Percentiles rank a stretch among this genome's conserved stretches.
Evolutionary conservation across 2,329 filamentous ascomycete genomes (phyloP).

Genomic region (Alternaria consortialis): DNA sequence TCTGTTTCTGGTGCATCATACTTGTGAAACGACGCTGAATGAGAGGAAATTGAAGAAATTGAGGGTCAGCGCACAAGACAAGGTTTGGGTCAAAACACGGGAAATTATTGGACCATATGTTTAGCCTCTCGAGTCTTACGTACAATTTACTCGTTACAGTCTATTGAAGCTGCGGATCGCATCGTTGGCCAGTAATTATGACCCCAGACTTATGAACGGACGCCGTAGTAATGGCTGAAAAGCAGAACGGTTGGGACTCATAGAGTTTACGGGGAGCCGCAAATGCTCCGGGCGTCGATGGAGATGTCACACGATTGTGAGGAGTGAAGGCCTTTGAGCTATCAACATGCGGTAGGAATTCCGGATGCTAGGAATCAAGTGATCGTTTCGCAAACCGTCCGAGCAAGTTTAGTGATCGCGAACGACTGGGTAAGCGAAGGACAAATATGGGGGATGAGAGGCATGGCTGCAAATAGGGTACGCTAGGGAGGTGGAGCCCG

Average conservation of each 20-base stretch:
- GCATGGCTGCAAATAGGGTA: constrained; percentile 4
- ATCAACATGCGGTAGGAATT: neutral
- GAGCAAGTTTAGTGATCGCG: neutral
- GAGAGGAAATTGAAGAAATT: neutral
- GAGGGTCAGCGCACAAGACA: neutral
- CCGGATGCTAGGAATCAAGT: too few species aligned
- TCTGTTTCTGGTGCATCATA: constrained; percentile 1
- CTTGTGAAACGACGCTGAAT: neutral
- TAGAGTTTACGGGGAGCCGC: neutral
- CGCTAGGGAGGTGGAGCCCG: constrained; percentile 12
- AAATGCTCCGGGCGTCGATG: neutral
- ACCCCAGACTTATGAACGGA: neutral
- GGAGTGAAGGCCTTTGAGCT: neutral
- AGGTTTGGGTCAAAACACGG: constrained; percentile 2
- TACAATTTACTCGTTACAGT: neutral
- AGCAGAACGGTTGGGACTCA: constrained; percentile 7
- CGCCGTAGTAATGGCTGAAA: neutral
- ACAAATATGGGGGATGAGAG: constrained; percentile 5
- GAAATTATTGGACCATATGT: neutral
- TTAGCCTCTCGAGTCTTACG: neutral
- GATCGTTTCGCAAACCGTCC: neutral
- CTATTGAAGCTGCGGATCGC: neutral
- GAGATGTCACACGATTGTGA: neutral
- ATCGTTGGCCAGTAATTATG: neutral
- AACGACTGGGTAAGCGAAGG: constrained; percentile 3